Evolutionary conservation across 1,284 basidiomycete species (phyloP).

Genomic region (Cerioporus squamosus): DNA sequence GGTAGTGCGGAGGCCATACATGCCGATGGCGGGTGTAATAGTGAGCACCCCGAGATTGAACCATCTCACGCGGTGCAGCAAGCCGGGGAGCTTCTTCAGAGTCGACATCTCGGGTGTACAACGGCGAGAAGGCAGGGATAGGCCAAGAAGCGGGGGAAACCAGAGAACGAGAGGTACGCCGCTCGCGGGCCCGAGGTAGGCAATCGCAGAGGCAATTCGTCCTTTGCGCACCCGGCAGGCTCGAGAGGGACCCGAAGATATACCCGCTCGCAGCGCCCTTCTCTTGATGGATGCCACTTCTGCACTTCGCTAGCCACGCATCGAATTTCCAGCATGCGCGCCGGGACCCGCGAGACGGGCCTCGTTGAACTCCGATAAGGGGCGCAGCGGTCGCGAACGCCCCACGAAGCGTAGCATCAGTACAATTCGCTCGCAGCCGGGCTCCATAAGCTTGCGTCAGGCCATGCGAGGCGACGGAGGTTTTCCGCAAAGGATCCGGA

Average conservation of each 20-base stretch:
- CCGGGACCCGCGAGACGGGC: slow-evolving; percentile 1
- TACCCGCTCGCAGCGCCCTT: neutral
- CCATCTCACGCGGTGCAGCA: slow-evolving; percentile 20
- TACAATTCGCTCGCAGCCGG: neutral
- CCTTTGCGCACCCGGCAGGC: neutral
- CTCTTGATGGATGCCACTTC: neutral
- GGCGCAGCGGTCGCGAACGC: slow-evolving; percentile 4
- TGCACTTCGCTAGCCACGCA: neutral
- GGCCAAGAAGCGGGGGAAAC: neutral
- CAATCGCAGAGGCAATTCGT: slow-evolving; percentile 2
- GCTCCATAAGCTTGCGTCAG: neutral
- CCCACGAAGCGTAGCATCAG: neutral
- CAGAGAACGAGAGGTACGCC: neutral
- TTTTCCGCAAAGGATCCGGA: neutral
- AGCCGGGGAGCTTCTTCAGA: neutral
- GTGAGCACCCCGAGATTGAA: slow-evolving; percentile 47
- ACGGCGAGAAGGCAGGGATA: neutral
- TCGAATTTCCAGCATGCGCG: neutral
- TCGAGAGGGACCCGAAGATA: slow-evolving; percentile 4
- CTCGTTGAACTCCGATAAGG: slow-evolving; percentile 5
- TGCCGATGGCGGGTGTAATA: slow-evolving; percentile 51
- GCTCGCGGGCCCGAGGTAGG: neutral
- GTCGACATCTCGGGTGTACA: neutral
- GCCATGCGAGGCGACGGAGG: neutral
- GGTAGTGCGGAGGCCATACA: slow-evolving; percentile 54